Evolutionary conservation across 2,329 filamentous ascomycete species (phyloP), one percentile per base, ranked within the genome.

Genomic region (Plectosphaerella sp.): DNA sequence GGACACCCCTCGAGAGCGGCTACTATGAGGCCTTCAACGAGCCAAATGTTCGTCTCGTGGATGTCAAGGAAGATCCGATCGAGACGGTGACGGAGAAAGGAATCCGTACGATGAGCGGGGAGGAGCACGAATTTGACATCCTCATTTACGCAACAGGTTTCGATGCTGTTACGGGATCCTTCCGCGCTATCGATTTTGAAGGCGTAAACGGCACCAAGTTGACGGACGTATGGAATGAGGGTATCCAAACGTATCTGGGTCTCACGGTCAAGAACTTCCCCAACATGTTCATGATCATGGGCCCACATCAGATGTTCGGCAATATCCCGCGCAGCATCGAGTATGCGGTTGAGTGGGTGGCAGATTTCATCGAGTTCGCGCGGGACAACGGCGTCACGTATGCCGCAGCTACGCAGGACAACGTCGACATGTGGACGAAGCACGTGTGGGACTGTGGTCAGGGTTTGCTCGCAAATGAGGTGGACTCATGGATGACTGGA

Each of bases 401-500:
- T 33, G 63, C 68, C 4, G 72, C 75, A 58, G 64, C 74, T 2
- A 76, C 69, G 0, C 57, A 66, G 7, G 65, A 73, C 39, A 70
- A 63, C 0, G 64, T 72, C 49, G 58, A 66, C 4, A 54, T 57
- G 12, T 79, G 76, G 76, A 76, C 72, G 0, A 61, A 74, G 39
- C 77, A 79, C 64, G 77, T 80, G 2, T 61, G 71, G 22, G 66
- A 74, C 4, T 76, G 73, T 49, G 69, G 71, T 0, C 61, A 72
- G 36, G 76, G 76, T 0, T 53, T 74, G 10, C 57, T 80, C 24
- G 66, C 69, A 0, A 75, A 74, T 53, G 70, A 78, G 54, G 72
- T 78, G 0, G 76, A 80, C 54, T 73, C 69, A 2, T 81, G 77
- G 78, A 79, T 80, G 76, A 80, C 76, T 2, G 78, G 77, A 1